Conservation (phyloP, 108 stramenopile species). For the Pseudonitzschia delicatissima region DNA sequence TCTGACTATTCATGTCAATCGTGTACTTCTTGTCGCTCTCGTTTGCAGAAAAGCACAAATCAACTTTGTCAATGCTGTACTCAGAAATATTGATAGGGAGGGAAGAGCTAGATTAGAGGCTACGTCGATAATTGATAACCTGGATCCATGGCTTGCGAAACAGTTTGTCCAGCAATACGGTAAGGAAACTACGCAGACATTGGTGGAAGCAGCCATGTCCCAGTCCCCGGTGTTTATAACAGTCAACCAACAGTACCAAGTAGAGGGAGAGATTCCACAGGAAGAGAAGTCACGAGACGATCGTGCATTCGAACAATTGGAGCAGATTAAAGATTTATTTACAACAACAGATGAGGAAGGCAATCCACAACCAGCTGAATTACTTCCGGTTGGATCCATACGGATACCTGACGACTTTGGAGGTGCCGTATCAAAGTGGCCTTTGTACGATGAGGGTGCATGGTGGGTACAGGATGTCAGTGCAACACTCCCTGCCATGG, state of each 20-base stretch:
- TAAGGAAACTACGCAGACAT: constrained; percentile 40
- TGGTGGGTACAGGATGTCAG: constrained; percentile 89
- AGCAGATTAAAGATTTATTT: constrained; percentile 28
- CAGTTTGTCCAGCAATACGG: constrained; percentile 61
- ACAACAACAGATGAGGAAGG: constrained; percentile 16
- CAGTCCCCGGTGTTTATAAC: constrained; percentile 57
- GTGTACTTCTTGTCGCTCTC: neutral
- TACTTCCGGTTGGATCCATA: constrained; percentile 70
- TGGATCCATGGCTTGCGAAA: constrained; percentile 57
- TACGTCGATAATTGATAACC: constrained; percentile 46
- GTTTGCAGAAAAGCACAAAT: constrained; percentile 52
- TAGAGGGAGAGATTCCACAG: constrained; percentile 8
- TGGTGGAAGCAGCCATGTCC: constrained; percentile 55
- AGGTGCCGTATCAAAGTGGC: constrained; percentile 61
- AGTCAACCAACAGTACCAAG: constrained; percentile 30
- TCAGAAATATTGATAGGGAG: constrained; percentile 55
- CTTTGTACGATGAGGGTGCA: constrained; percentile 58
- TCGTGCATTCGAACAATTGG: neutral
- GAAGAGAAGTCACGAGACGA: neutral
- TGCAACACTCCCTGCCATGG: constrained; percentile 73
- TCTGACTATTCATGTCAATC: neutral
- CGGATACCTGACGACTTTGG: constrained; percentile 30
- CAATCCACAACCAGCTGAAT: constrained; percentile 12
- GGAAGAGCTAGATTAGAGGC: constrained; percentile 33
- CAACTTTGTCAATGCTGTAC: constrained; percentile 79